phyloP scores from a whole-genome alignment of 2,329 filamentous ascomycete species.

The Talaromyces sp. region DNA sequence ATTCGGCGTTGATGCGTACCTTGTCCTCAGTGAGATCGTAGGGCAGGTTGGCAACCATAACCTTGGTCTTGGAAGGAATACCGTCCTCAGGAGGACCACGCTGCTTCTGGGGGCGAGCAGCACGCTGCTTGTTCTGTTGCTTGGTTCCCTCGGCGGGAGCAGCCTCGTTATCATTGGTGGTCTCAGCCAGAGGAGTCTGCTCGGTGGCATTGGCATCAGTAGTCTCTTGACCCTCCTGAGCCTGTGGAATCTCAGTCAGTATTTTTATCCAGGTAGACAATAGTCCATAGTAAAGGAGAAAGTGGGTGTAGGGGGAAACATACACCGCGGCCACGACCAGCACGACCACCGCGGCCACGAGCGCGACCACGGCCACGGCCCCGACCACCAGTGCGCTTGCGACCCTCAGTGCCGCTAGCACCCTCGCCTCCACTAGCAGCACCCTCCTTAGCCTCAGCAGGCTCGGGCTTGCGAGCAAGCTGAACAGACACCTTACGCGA shows the following conservation, averaged over 20 bases:
- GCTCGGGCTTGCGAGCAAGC: conserved; percentile 95
- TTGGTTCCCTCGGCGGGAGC: conserved; percentile 42
- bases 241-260: conserved; percentile 15
- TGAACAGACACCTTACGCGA: conserved; percentile 99
- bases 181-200: conserved; percentile 61
- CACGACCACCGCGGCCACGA: conserved; percentile 67
- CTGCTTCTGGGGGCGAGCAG: conserved; percentile 68
- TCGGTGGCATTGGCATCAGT: conserved; percentile 41
- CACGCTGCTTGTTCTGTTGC: conserved; percentile 41
- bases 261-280: neutral
- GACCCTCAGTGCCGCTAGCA: conserved; percentile 66
- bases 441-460: conserved; percentile 77
- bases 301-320: conserved; percentile 28
- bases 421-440: conserved; percentile 73
- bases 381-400: conserved; percentile 64
- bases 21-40: conserved; percentile 98
- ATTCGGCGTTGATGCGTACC: conserved; percentile 55
- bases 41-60: conserved; percentile 99
- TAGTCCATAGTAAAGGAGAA: too few relatives aligned
- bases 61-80: conserved; percentile 98
- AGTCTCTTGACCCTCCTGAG: conserved; percentile 30
- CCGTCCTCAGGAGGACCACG: conserved; percentile 96
- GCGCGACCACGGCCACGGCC: conserved; percentile 67
- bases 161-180: conserved; percentile 54
- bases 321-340: conserved; percentile 65